Evolutionary conservation across 2,329 filamentous ascomycete genomes (phyloP).

Genomic region (Colletotrichum chrysophilum): DNA sequence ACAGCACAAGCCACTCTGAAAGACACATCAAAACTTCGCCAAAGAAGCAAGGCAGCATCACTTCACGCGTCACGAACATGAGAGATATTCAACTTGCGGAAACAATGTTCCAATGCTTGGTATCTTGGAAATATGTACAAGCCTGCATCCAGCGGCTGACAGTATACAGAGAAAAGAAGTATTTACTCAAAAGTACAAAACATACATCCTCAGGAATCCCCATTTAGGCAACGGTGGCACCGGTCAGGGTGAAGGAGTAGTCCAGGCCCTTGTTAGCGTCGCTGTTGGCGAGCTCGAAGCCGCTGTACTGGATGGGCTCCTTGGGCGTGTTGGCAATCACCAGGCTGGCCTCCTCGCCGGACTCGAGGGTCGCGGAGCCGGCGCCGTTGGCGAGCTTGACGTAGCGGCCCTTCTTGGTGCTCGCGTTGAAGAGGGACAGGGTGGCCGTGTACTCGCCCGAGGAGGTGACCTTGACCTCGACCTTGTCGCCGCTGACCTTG

Average conservation of each 20-base stretch:
- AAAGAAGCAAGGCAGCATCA: background rate
- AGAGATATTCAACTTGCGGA: background rate
- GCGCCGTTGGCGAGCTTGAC: constrained; percentile 36
- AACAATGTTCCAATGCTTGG: background rate
- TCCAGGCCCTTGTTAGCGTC: constrained; percentile 43
- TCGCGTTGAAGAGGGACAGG: constrained; percentile 38
- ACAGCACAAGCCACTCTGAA: too few species aligned
- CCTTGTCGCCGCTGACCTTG: constrained; percentile 34
- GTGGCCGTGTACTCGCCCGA: constrained; percentile 43
- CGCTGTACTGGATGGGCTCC: constrained; percentile 47
- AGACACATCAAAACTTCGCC: too few species aligned
- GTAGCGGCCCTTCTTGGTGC: constrained; percentile 39
- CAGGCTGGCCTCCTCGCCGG: constrained; percentile 46
- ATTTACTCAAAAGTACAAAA: background rate
- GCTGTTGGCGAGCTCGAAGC: constrained; percentile 38
- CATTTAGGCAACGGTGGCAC: constrained; percentile 27
- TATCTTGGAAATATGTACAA: background rate
- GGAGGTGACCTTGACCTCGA: constrained; percentile 38
- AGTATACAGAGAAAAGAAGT: background rate
- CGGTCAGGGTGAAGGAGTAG: constrained; percentile 39
- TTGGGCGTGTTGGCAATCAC: constrained; percentile 54
- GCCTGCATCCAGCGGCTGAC: background rate
- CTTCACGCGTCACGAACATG: accelerated
- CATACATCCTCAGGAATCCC: accelerated
- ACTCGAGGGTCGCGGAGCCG: constrained; percentile 35